These are phyloP conservation scores for Melastoma malabathricum DNA, from an alignment of 345 rosid genomes.

Conservation along the genomic window DNA sequence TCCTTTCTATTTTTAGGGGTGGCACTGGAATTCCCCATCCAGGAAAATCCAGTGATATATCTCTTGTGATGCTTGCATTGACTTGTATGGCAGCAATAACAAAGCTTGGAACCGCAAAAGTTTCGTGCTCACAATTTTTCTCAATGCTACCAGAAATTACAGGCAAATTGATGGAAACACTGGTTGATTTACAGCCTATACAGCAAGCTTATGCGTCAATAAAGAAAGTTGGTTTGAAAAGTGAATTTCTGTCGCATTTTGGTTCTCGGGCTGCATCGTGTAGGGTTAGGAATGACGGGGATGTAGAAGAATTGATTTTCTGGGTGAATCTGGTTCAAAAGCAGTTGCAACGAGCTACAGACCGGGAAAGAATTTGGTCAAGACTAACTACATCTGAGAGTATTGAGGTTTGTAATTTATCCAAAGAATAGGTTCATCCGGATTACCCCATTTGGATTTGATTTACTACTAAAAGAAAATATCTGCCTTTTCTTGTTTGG, in stretches of 20 bases:
- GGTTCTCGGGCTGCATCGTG: slow-evolving; percentile 83
- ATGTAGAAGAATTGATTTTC: slow-evolving; percentile 71
- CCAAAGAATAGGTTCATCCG: no score
- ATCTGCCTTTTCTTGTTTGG: no score
- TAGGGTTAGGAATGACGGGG: slow-evolving; percentile 46
- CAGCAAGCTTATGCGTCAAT: slow-evolving; percentile 50
- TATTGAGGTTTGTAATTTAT: slow-evolving; percentile 46
- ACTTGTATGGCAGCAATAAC: slow-evolving; percentile 70
- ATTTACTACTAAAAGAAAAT: no score
- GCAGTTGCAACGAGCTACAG: slow-evolving; percentile 74
- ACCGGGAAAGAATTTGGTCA: slow-evolving; percentile 97
- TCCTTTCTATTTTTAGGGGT: slow-evolving; percentile 25
- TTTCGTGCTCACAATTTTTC: slow-evolving; percentile 61
- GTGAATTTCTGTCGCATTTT: slow-evolving; percentile 91
- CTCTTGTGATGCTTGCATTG: slow-evolving; percentile 70
- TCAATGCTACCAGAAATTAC: slow-evolving; percentile 58
- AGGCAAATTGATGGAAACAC: slow-evolving; percentile 80
- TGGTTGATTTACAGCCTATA: slow-evolving; percentile 65
- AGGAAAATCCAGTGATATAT: slow-evolving; percentile 47
- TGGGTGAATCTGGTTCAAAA: slow-evolving; percentile 92
- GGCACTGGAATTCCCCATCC: slow-evolving; percentile 31
- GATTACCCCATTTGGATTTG: no score
- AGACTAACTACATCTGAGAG: slow-evolving; percentile 87
- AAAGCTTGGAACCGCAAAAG: slow-evolving; percentile 78
- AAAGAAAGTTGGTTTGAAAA: slow-evolving; percentile 58